Conservation (phyloP, 2,329 filamentous ascomycete species). For the Aspergillus novoparasiticus region DNA sequence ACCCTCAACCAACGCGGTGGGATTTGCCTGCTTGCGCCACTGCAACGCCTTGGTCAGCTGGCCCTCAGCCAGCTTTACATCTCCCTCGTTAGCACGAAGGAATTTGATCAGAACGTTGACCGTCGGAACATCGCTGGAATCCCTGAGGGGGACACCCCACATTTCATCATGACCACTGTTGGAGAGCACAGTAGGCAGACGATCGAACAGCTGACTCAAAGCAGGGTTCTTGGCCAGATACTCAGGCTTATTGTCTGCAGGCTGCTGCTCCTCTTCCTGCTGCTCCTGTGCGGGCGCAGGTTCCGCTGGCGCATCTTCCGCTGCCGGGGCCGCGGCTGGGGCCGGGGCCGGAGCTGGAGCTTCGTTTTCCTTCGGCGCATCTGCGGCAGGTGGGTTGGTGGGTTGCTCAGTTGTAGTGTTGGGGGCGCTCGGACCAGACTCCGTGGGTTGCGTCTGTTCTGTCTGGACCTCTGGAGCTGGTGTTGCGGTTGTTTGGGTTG, state of each 20-base stretch:
- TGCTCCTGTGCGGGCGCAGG: conserved; percentile 14
- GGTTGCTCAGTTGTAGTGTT: conserved; percentile 7
- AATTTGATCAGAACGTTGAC: conserved; percentile 90
- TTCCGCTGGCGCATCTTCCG: background rate
- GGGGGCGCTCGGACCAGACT: conserved; percentile 8
- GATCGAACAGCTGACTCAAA: conserved; percentile 60
- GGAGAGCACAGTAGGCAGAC: conserved; percentile 60
- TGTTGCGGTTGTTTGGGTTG: background rate
- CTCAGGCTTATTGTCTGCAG: conserved; percentile 22
- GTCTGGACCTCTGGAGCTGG: conserved; percentile 8
- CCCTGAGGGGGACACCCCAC: conserved; percentile 75
- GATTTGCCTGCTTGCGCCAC: conserved; percentile 79
- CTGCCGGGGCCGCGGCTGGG: conserved; percentile 1
- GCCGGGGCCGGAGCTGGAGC: conserved; percentile 9
- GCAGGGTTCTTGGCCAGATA: conserved; percentile 43
- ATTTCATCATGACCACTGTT: conserved; percentile 71
- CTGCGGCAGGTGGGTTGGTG: background rate
- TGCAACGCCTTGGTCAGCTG: conserved; percentile 78
- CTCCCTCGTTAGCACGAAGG: conserved; percentile 82
- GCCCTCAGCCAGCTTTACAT: conserved; percentile 71
- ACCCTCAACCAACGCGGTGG: conserved; percentile 64
- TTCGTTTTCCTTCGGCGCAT: conserved; percentile 9
- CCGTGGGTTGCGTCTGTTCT: conserved; percentile 13
- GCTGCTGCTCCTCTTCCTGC: conserved; percentile 32
- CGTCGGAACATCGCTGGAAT: conserved; percentile 65